Evolutionary conservation across 2,329 filamentous ascomycete species (phyloP).

Genomic region (Helminthosporium solani): DNA sequence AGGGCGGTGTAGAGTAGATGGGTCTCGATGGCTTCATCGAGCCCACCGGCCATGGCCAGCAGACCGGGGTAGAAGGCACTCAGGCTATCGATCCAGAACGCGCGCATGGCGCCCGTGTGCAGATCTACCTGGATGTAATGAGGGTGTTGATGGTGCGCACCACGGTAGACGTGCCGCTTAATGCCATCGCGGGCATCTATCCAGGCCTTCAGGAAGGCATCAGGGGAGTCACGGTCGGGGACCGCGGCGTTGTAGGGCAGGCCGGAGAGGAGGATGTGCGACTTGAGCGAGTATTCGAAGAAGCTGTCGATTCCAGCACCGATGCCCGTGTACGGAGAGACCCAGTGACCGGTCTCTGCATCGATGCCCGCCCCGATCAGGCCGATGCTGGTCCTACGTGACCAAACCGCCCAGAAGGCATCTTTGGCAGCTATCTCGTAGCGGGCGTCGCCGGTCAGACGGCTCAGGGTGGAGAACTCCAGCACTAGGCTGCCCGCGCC

Average conservation of each 20-base stretch:
- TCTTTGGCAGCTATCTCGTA: conserved; percentile 89
- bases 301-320: conserved; percentile 97
- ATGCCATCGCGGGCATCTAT: conserved; percentile 82
- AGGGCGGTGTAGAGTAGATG: conserved; percentile 89
- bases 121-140: conserved; percentile 92
- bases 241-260: conserved; percentile 47
- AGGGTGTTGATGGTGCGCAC: conserved; percentile 72
- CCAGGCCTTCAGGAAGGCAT: conserved; percentile 81
- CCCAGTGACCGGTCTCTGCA: conserved; percentile 87
- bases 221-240: conserved; percentile 66
- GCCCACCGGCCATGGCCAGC: conserved; percentile 78
- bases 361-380: conserved; percentile 91
- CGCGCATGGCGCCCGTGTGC: conserved; percentile 80
- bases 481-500: conserved; percentile 94
- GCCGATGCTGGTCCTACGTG: conserved; percentile 77
- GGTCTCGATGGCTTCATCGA: conserved; percentile 87
- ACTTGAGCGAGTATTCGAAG: conserved; percentile 96
- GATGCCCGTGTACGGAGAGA: conserved; percentile 85
- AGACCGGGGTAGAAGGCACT: conserved; percentile 94
- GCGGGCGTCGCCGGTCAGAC: conserved; percentile 79
- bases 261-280: conserved; percentile 84
- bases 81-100: conserved; percentile 94
- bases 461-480: conserved; percentile 87
- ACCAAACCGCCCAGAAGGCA: conserved; percentile 98
- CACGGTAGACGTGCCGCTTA: conserved; percentile 86